These are phyloP conservation scores for Erigeron canadensis DNA, from an alignment of 129 eudicot genomes.

Conservation along the genomic window DNA sequence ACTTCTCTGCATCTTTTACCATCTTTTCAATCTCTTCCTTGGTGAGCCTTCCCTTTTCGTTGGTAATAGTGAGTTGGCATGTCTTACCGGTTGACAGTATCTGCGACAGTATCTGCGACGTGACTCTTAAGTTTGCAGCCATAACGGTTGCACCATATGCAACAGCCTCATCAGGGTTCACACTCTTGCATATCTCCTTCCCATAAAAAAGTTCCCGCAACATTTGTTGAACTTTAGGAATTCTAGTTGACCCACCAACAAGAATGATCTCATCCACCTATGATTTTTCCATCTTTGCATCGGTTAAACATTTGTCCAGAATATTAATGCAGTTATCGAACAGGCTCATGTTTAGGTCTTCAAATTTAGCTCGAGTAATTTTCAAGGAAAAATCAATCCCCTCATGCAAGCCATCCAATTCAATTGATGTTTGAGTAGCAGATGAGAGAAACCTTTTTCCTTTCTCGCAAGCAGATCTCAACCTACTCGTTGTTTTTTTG, in stretches of 20 bases:
- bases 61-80: background rate
- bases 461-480: slow-evolving; percentile 19
- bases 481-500: slow-evolving; percentile 12
- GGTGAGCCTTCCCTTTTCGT: slow-evolving; percentile 11
- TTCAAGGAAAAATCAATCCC: slow-evolving; percentile 12
- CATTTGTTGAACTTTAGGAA: slow-evolving; percentile 17
- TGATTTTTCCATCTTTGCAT: slow-evolving; percentile 5
- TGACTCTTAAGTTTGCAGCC: slow-evolving; percentile 21
- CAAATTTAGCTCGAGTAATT: slow-evolving; percentile 24
- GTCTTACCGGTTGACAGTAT: slow-evolving; percentile 12
- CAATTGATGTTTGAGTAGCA: slow-evolving; percentile 10
- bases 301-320: slow-evolving; percentile 8
- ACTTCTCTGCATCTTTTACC: slow-evolving; percentile 17
- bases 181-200: slow-evolving; percentile 11
- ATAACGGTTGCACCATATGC: slow-evolving; percentile 17
- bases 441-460: slow-evolving; percentile 17
- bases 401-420: slow-evolving; percentile 16
- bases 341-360: slow-evolving; percentile 5
- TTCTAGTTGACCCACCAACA: slow-evolving; percentile 23
- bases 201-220: slow-evolving; percentile 2
- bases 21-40: slow-evolving; percentile 22
- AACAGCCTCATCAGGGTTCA: slow-evolving; percentile 25
- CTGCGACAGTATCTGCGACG: background rate
- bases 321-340: slow-evolving; percentile 6
- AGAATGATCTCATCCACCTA: slow-evolving; percentile 6